A percentile compares a stretch with the other conserved stretches of the same genome.
These are phyloP conservation scores for Blastobotrys americana DNA, from an alignment of 805 yeast species.

Conservation along the genomic window DNA sequence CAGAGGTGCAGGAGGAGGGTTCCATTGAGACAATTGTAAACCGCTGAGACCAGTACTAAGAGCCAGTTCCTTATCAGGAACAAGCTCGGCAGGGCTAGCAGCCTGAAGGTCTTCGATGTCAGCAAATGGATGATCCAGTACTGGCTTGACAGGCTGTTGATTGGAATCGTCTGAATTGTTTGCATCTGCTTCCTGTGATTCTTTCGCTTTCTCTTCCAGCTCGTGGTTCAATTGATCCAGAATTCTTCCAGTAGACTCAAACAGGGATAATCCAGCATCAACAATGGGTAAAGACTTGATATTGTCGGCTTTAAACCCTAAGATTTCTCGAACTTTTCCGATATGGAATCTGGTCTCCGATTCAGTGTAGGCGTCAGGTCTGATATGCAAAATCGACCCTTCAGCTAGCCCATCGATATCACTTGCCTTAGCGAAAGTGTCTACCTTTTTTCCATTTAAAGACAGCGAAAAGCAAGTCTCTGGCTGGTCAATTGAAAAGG, in stretches of 20 bases:
- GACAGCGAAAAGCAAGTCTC: constrained; percentile 53
- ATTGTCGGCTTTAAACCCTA: constrained; percentile 38
- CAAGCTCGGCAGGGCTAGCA: constrained; percentile 10
- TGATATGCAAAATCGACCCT: constrained; percentile 39
- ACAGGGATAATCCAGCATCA: constrained; percentile 45
- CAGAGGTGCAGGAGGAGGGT: constrained; percentile 72
- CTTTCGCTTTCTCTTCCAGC: constrained; percentile 14
- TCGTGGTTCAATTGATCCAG: constrained; percentile 12
- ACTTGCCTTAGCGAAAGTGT: constrained; percentile 27
- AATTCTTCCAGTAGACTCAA: constrained; percentile 24
- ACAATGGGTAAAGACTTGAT: constrained; percentile 32
- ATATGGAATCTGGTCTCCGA: constrained; percentile 57
- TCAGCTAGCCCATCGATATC: constrained; percentile 30
- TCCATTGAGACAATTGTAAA: constrained; percentile 71
- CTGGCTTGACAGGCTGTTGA: constrained; percentile 6
- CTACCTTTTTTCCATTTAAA: constrained; percentile 31
- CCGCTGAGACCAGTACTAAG: constrained; percentile 43
- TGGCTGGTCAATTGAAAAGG: constrained; percentile 48
- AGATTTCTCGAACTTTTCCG: constrained; percentile 53
- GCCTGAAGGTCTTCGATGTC: constrained; percentile 12
- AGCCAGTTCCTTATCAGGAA: constrained; percentile 7
- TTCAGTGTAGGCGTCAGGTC: constrained; percentile 53
- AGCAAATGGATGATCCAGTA: constrained; percentile 12
- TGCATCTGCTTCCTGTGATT: constrained; percentile 13
- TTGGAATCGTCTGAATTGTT: constrained; percentile 8